phyloP scores from a whole-genome alignment of 768 basidiomycete genomes.

The Lactarius sp. region DNA sequence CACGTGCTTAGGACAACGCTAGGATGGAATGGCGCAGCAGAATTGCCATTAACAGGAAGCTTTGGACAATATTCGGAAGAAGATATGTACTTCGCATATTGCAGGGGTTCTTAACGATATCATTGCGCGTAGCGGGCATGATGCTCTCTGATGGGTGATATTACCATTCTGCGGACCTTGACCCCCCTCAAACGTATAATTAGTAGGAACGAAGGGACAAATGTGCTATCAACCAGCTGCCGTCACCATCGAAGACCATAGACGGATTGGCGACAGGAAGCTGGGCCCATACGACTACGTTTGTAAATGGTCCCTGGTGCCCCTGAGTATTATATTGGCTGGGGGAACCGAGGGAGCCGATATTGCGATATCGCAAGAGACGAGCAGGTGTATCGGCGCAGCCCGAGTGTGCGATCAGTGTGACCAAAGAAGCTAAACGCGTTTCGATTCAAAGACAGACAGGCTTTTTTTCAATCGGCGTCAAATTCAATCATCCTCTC shows the following conservation, averaged over 20 bases:
- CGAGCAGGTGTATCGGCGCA: constrained; percentile 12
- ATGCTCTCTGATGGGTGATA: constrained; percentile 1
- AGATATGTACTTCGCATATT: background rate
- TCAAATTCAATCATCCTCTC: constrained; percentile 13
- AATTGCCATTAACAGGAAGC: constrained; percentile 12
- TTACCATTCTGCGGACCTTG: background rate
- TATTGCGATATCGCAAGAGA: constrained; percentile 12
- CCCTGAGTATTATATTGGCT: constrained; percentile 15
- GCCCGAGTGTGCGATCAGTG: constrained; percentile 4
- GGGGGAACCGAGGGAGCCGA: constrained; percentile 13
- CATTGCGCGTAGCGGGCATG: constrained; percentile 3
- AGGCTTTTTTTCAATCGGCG: constrained; percentile 10
- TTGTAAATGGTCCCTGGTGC: constrained; percentile 14
- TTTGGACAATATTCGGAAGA: constrained; percentile 12
- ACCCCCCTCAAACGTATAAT: background rate
- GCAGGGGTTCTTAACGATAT: constrained; percentile 8
- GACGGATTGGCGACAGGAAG: constrained; percentile 13
- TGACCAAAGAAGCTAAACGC: constrained; percentile 21
- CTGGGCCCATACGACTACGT: background rate
- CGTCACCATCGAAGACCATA: constrained; percentile 1
- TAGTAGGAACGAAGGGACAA: background rate
- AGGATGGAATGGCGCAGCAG: constrained; percentile 13
- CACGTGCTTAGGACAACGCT: constrained; percentile 1
- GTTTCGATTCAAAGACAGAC: constrained; percentile 9
- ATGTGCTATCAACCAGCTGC: constrained; percentile 1